Evolutionary conservation across 352 stramenopile species (phyloP), one percentile per base, ranked within the genome.

Genomic region (Phytophthora ohioensis): DNA sequence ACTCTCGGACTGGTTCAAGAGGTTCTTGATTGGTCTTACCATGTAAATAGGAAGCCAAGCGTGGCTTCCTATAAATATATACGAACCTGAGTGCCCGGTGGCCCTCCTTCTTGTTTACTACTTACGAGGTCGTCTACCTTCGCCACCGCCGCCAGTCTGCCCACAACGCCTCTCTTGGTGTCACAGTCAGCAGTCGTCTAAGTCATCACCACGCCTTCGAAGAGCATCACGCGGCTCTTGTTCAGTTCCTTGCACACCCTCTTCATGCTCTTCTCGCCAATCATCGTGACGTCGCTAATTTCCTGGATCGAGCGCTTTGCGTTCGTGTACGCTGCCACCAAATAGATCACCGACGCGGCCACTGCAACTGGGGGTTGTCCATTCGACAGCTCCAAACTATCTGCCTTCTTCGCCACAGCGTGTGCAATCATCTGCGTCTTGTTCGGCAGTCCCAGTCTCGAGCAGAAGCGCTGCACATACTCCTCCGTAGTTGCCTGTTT

Each of bases 201-300:
- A 41, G 75, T 84, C 63, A 85, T 81, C 59, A 90, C 55, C 52
- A 93, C 81, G 54, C 86, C 86, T 74, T 91, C 87, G 67, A 94
- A 94, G 4, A 94, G 73, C 61, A 88, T 75, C 30, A 92, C 67
- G 42, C 86, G 86, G 48, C 85, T 94, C 81, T 94, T 92, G 78
- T 93, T 92, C 15, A 94, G 74, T 66, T 93, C 85, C 81, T 94
- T 94, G 84, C 85, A 93, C 52, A 94, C 87, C 49, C 83, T 73
- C 69, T 94, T 94, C 76, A 94, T 85, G 70, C 87, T 92, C 73
- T 93, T 94, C 54, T 88, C 85, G 63, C 75, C 82, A 53, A 94
- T 91, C 77, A 91, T 91, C 45, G 87, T 91, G 38, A 92, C 85
- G 45, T 92, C 76, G 58, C 85, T 93, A 68, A 94, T 92, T 53